Evolutionary conservation across 192 early-diverging fungal genomes (phyloP).

Genomic region (Coemansia sp.): DNA sequence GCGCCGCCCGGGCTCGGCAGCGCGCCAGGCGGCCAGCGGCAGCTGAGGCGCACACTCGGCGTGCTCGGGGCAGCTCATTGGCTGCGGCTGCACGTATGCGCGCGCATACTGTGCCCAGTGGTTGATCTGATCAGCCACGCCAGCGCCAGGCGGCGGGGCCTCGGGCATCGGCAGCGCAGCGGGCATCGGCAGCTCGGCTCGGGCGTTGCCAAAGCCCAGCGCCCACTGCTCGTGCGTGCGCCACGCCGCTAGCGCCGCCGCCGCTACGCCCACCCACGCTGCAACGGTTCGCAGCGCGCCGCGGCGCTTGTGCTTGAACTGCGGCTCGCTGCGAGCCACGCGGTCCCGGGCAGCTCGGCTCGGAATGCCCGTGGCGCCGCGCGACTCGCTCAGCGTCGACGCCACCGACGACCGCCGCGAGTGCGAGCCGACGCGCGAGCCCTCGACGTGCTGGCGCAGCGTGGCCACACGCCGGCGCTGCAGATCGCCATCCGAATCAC

Average conservation of each 20-base stretch:
- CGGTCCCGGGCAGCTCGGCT: background rate
- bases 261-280: constrained; percentile 8
- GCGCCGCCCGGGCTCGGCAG: constrained; percentile 13
- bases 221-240: constrained; percentile 44
- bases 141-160: constrained; percentile 7
- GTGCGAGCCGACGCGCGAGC: constrained; percentile 18
- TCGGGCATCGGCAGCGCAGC: background rate
- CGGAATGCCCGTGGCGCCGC: constrained; percentile 30
- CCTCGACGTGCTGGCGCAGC: constrained; percentile 41
- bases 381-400: constrained; percentile 43
- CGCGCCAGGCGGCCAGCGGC: constrained; percentile 20
- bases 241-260: constrained; percentile 21
- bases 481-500: constrained; percentile 21
- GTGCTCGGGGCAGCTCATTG: constrained; percentile 51
- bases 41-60: constrained; percentile 43
- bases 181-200: constrained; percentile 12
- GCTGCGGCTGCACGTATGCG: constrained; percentile 22
- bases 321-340: background rate
- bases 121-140: background rate
- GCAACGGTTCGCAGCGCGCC: background rate
- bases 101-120: constrained; percentile 25
- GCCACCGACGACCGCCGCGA: constrained; percentile 49
- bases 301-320: constrained; percentile 5
- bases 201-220: constrained; percentile 43
- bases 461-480: constrained; percentile 55